Percentiles rank a stretch among this genome's conserved stretches.
Conservation (phyloP, 768 basidiomycete species). For the Trametes punicea region DNA sequence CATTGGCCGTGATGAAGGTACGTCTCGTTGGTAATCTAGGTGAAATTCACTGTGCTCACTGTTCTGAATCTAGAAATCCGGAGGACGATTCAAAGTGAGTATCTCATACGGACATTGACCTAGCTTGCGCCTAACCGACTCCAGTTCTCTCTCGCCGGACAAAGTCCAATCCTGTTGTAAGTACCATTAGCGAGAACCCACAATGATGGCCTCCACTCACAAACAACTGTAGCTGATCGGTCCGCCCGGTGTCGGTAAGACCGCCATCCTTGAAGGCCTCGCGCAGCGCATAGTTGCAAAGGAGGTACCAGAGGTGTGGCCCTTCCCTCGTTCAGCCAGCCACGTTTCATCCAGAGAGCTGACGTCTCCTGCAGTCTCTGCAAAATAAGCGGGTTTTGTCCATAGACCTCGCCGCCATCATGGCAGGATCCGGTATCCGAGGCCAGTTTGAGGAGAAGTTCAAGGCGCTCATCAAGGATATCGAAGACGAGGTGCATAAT, state of each 20-base stretch:
- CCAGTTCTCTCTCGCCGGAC: constrained; percentile 82
- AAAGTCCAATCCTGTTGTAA: constrained; percentile 87
- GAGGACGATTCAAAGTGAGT: constrained; percentile 84
- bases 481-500: constrained; percentile 73
- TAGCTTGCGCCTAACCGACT: neutral
- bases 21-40: constrained; percentile 1
- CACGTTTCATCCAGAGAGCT: neutral
- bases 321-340: no score
- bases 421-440: constrained; percentile 88
- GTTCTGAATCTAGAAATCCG: constrained; percentile 78
- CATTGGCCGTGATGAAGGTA: constrained; percentile 86
- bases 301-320: constrained; percentile 83
- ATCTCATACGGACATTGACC: neutral
- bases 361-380: constrained; percentile 53
- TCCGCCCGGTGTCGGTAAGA: constrained; percentile 90
- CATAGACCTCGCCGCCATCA: constrained; percentile 76
- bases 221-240: constrained; percentile 57
- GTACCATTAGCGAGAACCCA: constrained; percentile 24
- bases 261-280: constrained; percentile 87
- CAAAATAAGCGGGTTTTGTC: constrained; percentile 86
- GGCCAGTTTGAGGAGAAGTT: constrained; percentile 95
- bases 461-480: constrained; percentile 85
- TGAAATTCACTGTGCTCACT: neutral
- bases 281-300: constrained; percentile 83
- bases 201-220: neutral